Conservation (phyloP, 2,329 filamentous ascomycete genomes). For the Polytolypa hystricis region DNA sequence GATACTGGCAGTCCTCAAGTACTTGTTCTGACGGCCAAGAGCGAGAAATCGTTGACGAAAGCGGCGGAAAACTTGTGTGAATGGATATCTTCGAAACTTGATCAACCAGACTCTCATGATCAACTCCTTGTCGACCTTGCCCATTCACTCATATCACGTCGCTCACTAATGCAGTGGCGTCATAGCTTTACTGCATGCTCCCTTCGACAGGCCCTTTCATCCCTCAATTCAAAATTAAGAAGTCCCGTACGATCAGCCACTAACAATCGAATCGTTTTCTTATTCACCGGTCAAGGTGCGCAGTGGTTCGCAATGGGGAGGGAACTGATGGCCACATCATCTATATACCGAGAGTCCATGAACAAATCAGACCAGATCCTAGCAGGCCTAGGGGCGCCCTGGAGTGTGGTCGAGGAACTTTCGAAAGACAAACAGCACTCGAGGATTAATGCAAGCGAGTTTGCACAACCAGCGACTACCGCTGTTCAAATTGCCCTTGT, state of each 20-base stretch:
- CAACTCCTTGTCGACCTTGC: background rate
- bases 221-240: background rate
- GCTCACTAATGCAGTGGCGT: conserved; percentile 1
- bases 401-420: conserved; percentile 3
- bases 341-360: conserved; percentile 2
- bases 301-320: conserved; percentile 15
- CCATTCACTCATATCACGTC: conserved; percentile 1
- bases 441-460: conserved; percentile 2
- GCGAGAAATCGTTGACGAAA: background rate
- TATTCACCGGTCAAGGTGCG: conserved; percentile 20
- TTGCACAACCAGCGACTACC: conserved; percentile 4
- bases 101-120: background rate
- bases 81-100: too few relatives aligned
- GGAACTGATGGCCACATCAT: conserved; percentile 9
- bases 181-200: background rate
- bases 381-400: conserved; percentile 1
- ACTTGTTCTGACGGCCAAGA: conserved; percentile 1
- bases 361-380: conserved; percentile 2
- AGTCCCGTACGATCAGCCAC: background rate
- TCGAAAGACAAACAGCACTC: background rate
- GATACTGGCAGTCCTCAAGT: background rate
- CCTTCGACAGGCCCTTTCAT: background rate
- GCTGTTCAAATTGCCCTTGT: conserved; percentile 3
- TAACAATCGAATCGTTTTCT: conserved; percentile 18
- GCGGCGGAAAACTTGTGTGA: too few relatives aligned